Evolutionary conservation across 495 filamentous ascomycete species (phyloP), one percentile per base, ranked within the genome.

Genomic region (Hypoxylon cercidicola): DNA sequence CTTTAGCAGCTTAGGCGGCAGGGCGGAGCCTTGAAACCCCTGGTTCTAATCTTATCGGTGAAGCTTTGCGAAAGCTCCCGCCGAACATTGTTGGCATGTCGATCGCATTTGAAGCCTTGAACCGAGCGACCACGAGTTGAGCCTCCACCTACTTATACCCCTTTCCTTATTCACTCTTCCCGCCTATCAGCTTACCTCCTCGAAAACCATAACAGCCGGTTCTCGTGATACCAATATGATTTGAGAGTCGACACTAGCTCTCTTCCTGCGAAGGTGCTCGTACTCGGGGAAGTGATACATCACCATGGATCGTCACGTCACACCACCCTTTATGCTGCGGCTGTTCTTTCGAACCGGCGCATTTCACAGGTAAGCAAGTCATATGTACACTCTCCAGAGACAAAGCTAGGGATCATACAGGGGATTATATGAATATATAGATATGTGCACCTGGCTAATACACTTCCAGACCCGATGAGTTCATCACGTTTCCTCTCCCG

Each of bases 321-420:
- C 89, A 30, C 87, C 90, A 1, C 95, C 95, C 37, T 97, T 97
- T 80, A 87, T 93, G 70, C 82, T 99, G 13, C 94, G 91, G 74
- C 86, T 97, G 67, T 97, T 94, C 81, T 96, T 96, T 78, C 84
- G 88, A 58, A 82, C 78, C 6, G 85, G 88, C 68, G 82, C 82
- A 41, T 96, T 89, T 68, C 90, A 93, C 80, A 82, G 85, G 88
- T 89, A 84, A 37, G 72, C 34, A 44, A 15, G 16, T 13, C 15
- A 21, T 23, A 35, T 53, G 30, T 39, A 39, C 9, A 39, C 39
- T 41, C 10, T n/a, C 8, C n/a, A 3, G 39, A 41, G 39, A 41
- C 39, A 41, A 39, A 7, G 35, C 18, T 13, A 10, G 8, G 15
- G 34, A 30, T 8, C 47, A n/a, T n/a, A n/a, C n/a, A n/a, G n/a